Base-by-base conservation (phyloP, 768 basidiomycete species). In the Pholiota microspora region DNA sequence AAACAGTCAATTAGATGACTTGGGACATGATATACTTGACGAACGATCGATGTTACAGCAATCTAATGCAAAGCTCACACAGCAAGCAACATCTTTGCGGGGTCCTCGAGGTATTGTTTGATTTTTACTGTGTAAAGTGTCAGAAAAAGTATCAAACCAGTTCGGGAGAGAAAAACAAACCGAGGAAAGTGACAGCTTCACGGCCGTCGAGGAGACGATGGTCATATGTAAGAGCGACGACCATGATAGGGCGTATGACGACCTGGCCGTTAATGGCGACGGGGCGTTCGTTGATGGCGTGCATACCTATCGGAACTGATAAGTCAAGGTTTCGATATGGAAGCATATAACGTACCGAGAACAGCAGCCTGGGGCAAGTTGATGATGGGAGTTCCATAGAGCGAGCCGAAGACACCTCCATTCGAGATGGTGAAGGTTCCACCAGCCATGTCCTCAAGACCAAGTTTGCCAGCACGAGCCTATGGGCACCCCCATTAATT, bases 371-470 rank as follows among this genome's bases (percentile, higher is more conserved):
- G 96, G 3, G 95, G 96, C 42, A 95, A 77, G 78, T 98, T 98
- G 75, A 98, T 96, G 67, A 99, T 99, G 32, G 96, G 96, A n/a
- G 96, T 99, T 35, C 96, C 96, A 65, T 88, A 97, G 46, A 99
- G 76, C 46, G 93, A 96, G 40, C 96, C 96, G 66, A 99, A 99
- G 68, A 99, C 96, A 63, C 96, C 96, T 42, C 96, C 97, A 67
- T 99, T 99, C 35, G 97, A 98, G 71, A 98, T 98, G 60, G 96
- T 98, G 81, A 99, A 98, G n/a, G 93, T 87, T 46, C 96, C 96
- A 46, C 96, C 96, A 29, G 94, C 81, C 96, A 98, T 98, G 71
- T 99, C 96, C 70, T 98, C 97, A 50, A 98, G 80, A n/a, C 89
- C 87, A 49, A 98, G 81, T 72, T 97, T 97, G 63, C 90, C 84